Conservation (phyloP, 2,329 filamentous ascomycete species). For the Colletotrichum kahawae region DNA sequence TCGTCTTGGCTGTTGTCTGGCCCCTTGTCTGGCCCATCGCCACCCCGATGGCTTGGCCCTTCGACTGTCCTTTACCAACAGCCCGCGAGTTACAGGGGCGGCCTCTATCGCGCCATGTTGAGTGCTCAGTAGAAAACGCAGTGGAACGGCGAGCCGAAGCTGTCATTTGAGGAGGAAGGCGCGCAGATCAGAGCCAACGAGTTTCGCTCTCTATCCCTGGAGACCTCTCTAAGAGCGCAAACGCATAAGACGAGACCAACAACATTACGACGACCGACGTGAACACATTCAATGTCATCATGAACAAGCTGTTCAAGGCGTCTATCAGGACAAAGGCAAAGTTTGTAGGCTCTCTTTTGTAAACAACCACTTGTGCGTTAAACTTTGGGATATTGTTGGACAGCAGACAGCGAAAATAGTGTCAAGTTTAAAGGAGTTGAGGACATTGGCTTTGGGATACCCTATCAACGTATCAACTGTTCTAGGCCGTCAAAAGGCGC, state of each 20-base stretch:
- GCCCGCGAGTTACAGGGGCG: neutral
- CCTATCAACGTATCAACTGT: neutral
- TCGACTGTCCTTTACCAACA: neutral
- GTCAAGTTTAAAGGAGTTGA: neutral
- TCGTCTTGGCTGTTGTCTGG: neutral
- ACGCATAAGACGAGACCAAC: neutral
- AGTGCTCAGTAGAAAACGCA: neutral
- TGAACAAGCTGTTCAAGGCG: neutral
- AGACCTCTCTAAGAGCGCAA: neutral
- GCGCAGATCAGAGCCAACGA: neutral
- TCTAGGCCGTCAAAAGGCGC: no score
- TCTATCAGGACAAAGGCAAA: neutral
- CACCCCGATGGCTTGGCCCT: neutral
- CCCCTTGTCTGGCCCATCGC: neutral
- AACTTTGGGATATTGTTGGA: neutral
- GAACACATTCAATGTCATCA: neutral
- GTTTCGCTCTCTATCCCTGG: neutral
- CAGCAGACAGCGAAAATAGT: neutral
- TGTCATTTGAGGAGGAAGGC: neutral
- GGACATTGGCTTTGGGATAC: neutral
- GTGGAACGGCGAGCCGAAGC: neutral
- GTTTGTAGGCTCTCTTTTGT: neutral
- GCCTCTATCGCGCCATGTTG: neutral
- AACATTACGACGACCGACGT: neutral
- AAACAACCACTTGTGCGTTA: neutral